A percentile compares a stretch with the other conserved stretches of the same genome.
Evolutionary conservation across 805 yeast genomes (phyloP).

Genomic region (Dipodascopsis uninucleata): DNA sequence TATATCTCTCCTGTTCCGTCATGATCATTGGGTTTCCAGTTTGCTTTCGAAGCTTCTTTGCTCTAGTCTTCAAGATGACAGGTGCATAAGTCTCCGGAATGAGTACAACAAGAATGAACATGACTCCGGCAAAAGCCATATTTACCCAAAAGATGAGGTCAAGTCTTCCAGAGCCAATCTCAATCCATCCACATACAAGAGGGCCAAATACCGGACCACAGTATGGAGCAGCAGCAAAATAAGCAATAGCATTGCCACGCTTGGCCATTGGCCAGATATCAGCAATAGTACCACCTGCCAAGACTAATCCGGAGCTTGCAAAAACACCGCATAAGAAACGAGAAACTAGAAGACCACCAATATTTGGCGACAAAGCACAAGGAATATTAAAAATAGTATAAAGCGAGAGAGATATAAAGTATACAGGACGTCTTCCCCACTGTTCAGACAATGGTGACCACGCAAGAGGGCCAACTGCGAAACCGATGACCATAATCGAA

Average conservation of each 20-base stretch:
- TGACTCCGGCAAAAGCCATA: constrained; percentile 84
- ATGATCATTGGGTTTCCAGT: constrained; percentile 81
- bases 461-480: constrained; percentile 77
- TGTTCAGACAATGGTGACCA: constrained; percentile 90
- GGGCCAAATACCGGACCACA: constrained; percentile 93
- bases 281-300: constrained; percentile 88
- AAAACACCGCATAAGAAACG: constrained; percentile 86
- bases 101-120: constrained; percentile 61
- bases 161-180: constrained; percentile 57
- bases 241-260: constrained; percentile 85
- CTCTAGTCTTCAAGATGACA: constrained; percentile 69
- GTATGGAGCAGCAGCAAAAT: constrained; percentile 88
- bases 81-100: constrained; percentile 92
- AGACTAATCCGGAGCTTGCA: constrained; percentile 74
- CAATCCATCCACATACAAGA: constrained; percentile 79
- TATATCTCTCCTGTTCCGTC: constrained; percentile 89
- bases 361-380: constrained; percentile 77
- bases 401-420: constrained; percentile 67
- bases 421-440: constrained; percentile 81
- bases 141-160: constrained; percentile 84
- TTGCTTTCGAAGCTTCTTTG: constrained; percentile 64
- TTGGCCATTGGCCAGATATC: constrained; percentile 80
- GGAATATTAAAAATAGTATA: constrained; percentile 82
- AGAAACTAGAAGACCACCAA: constrained; percentile 75
- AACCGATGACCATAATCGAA: constrained; percentile 85